phyloP scores from a whole-genome alignment of 2,329 filamentous ascomycete species.

The Emmonsia crescens region DNA sequence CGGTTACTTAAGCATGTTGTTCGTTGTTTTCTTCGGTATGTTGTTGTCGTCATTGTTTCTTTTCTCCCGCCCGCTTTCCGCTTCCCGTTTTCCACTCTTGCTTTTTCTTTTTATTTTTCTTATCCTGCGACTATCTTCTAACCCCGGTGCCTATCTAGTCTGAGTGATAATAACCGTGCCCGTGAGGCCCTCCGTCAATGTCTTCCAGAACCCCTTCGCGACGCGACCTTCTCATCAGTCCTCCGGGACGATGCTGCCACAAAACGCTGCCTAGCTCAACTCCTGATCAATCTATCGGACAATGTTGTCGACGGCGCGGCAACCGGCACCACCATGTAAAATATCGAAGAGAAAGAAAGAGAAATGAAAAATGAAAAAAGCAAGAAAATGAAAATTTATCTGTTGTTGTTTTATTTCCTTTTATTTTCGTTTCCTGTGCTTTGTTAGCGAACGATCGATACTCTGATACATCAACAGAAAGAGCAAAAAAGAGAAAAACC shows the following conservation, averaged over 20 bases:
- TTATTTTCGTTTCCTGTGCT: constrained; percentile 14
- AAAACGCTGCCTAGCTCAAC: constrained; percentile 92
- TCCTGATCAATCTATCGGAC: constrained; percentile 92
- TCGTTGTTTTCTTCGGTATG: constrained; percentile 85
- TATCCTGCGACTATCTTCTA: background rate
- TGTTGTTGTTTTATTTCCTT: constrained; percentile 18
- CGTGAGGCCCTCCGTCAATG: constrained; percentile 92
- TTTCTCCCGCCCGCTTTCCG: background rate
- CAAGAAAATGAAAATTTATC: constrained; percentile 5
- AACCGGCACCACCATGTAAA: constrained; percentile 30
- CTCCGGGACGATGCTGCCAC: constrained; percentile 94
- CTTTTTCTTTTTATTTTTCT: background rate
- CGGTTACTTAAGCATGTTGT: constrained; percentile 95
- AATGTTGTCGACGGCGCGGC: constrained; percentile 53
- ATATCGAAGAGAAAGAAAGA: constrained; percentile 9
- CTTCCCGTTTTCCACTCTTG: background rate
- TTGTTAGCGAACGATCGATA: background rate
- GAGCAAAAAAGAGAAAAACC: background rate
- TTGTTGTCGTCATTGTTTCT: constrained; percentile 9
- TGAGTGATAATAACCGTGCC: constrained; percentile 92
- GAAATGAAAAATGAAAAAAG: background rate
- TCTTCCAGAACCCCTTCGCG: constrained; percentile 93
- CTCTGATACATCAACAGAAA: background rate
- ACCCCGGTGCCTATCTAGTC: constrained; percentile 41
- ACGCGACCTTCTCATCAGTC: constrained; percentile 93